These are phyloP conservation scores for Pseudevernia furfuracea DNA, from an alignment of 495 filamentous ascomycete species.

Conservation along the genomic window DNA sequence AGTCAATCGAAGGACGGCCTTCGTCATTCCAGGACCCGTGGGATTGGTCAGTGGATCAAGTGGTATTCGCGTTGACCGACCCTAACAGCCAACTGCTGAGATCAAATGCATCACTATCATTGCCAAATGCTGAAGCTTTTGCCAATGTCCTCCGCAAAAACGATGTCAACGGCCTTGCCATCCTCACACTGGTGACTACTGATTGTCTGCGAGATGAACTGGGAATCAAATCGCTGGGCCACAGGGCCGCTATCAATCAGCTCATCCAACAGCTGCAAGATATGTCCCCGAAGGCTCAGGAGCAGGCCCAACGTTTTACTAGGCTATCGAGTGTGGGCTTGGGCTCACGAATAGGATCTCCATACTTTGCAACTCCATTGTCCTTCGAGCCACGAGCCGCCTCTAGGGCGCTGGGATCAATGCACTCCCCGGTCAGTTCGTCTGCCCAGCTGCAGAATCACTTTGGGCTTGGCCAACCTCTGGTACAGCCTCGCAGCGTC, in stretches of 20 bases:
- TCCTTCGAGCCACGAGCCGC: not conserved
- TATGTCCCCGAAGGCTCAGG: slow-evolving; percentile 37
- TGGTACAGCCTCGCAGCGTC: not conserved
- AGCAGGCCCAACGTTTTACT: slow-evolving; percentile 4
- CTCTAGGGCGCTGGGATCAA: not conserved
- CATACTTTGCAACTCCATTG: not conserved
- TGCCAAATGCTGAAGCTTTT: slow-evolving; percentile 46
- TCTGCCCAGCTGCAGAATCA: not conserved
- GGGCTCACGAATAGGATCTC: slow-evolving; percentile 4
- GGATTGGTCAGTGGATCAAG: slow-evolving; percentile 58
- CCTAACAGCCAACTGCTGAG: slow-evolving; percentile 31
- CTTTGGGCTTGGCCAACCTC: not conserved
- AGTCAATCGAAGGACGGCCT: slow-evolving; percentile 14
- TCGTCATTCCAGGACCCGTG: slow-evolving; percentile 47
- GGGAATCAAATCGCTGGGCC: slow-evolving; percentile 41
- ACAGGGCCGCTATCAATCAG: slow-evolving; percentile 38
- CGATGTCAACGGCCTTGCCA: slow-evolving; percentile 51
- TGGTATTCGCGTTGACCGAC: slow-evolving; percentile 58
- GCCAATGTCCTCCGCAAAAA: slow-evolving; percentile 49
- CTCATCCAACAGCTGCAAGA: slow-evolving; percentile 41
- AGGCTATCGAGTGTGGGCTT: slow-evolving; percentile 8
- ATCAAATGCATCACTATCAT: slow-evolving; percentile 16
- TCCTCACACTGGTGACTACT: slow-evolving; percentile 47
- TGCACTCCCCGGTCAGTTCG: not conserved
- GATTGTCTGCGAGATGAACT: slow-evolving; percentile 43